Base-by-base conservation (phyloP, 441 rosid genomes). In the Isatis lusitanica region DNA sequence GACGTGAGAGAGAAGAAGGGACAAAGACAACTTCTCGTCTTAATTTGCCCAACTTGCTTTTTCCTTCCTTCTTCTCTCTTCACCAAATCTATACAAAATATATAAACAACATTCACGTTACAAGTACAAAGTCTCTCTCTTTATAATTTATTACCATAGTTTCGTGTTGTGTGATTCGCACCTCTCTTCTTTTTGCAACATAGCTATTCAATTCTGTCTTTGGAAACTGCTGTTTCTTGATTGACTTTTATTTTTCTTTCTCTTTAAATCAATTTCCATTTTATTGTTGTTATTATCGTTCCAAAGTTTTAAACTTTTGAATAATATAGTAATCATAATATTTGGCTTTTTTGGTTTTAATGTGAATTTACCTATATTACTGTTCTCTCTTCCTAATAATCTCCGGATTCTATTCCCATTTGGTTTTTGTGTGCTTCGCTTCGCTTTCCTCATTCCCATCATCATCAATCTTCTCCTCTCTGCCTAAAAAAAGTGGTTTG, bases 281-380 rank as follows among this genome's bases (percentile, higher is more conserved):
- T 16, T 3, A 9, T 66, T 48, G 15, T 48, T 33, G 35, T 28
- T 30, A n/a, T n/a, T 48, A 21, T 51, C 31, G 8, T 24, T 21
- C 24, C 21, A 56, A 55, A 21, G 6, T 40, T 40, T 63, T 8
- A 16, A 50, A 40, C 0, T 73, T 21, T 59, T 60, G 63, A 74
- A 50, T 26, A 21, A 26, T 16, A 46, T 58, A 70, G 28, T 69
- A 21, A 31, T 24, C 33, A 42, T 30, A 10, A 12, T 33, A 16
- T 46, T 48, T 52, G 4, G 31, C 5, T 0, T 30, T 7, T 53
- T 53, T 64, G 83, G 84, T 21, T 81, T 78, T 71, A 80, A 81
- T 83, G 77, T 86, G 83, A 85, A 85, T 77, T 78, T 53, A 48
- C 66, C 70, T 13, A 55, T 42, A 77, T 74, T 77, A 71, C 76